Evolutionary conservation across 2,329 filamentous ascomycete genomes (phyloP), one percentile per base, ranked within the genome.

Genomic region (Epichloe bromicola): DNA sequence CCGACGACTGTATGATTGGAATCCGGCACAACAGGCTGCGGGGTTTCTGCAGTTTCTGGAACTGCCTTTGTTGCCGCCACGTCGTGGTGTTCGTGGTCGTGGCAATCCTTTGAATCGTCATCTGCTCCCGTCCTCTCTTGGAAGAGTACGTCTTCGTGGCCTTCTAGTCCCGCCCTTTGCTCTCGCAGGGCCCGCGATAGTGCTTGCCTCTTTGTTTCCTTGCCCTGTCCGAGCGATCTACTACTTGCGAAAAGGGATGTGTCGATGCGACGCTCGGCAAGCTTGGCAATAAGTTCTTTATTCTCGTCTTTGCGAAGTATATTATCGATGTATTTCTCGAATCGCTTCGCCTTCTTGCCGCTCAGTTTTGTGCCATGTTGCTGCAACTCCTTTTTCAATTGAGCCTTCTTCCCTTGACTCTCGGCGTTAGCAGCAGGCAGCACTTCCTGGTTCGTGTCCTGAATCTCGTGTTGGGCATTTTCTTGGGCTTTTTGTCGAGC

Each of bases 241-340:
- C 85, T 86, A 64, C 88, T 95, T 52, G 82, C 76, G 54, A 95
- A 84, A 19, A 88, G 71, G 55, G 79, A 87, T 1, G 88, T 95
- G 63, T 97, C 90, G 57, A 93, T 79, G 61, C 85, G 89, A 50
- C 80, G 76, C 54, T 80, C 75, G 17, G 87, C 86, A 26, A 98
- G 75, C 64, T 93, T 90, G 63, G 86, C 86, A 59, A 97, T 75
- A 33, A 98, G 72, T 51, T 82, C 85, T 30, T 87, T 75, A 61
- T 88, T 95, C 66, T 97, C 91, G 63, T 98, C 93, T 66, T 95
- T 96, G 66, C 83, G 86, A 44, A 98, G 73, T 74, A 98, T 98
- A 53, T 79, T 93, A 61, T 97, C 90, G 57, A 84, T 82, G 62
- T 83, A 84, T 61, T 84, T 84, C 55, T 83, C 80, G 39, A 84